Evolutionary conservation across 2,329 filamentous ascomycete species (phyloP).

Genomic region (Ceratocystis albifundus): DNA sequence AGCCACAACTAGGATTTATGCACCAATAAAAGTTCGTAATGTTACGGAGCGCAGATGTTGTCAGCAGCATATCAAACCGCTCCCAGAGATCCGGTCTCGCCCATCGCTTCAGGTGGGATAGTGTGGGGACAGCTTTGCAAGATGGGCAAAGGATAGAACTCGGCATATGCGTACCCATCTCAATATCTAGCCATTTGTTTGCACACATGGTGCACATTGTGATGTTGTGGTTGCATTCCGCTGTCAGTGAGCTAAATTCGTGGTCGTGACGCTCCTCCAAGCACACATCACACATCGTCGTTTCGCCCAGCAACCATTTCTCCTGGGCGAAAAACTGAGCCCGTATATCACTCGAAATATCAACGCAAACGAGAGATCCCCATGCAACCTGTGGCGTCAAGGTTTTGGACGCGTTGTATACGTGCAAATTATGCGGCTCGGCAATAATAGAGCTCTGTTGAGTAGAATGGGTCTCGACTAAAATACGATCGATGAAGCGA

Average conservation of each 20-base stretch:
- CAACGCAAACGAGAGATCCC: conserved; percentile 20
- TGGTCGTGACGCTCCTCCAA: conserved; percentile 16
- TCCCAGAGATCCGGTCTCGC: conserved; percentile 11
- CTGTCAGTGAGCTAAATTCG: conserved; percentile 14
- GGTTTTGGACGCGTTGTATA: not conserved
- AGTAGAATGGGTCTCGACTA: not conserved
- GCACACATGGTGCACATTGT: conserved; percentile 17
- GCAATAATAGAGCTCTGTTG: conserved; percentile 10
- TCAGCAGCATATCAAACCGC: conserved; percentile 31
- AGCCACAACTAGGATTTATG: conserved; percentile 30
- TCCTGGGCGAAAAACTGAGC: conserved; percentile 14
- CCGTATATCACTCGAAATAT: conserved; percentile 1
- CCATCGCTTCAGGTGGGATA: conserved; percentile 9
- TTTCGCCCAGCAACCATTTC: conserved; percentile 17
- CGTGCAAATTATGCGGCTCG: not conserved
- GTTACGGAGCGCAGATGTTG: conserved; percentile 28
- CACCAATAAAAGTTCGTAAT: conserved; percentile 33
- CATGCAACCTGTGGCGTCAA: not conserved
- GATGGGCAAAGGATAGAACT: conserved; percentile 15
- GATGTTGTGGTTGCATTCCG: conserved; percentile 5
- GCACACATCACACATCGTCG: conserved; percentile 13
- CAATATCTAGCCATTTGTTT: conserved; percentile 14
- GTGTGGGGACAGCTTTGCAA: not conserved
- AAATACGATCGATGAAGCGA: conserved; percentile 11
- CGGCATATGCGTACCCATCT: conserved; percentile 6